These are phyloP conservation scores for Actinomucor elegans DNA, from an alignment of 371 early-diverging fungal species.

Conservation along the genomic window DNA sequence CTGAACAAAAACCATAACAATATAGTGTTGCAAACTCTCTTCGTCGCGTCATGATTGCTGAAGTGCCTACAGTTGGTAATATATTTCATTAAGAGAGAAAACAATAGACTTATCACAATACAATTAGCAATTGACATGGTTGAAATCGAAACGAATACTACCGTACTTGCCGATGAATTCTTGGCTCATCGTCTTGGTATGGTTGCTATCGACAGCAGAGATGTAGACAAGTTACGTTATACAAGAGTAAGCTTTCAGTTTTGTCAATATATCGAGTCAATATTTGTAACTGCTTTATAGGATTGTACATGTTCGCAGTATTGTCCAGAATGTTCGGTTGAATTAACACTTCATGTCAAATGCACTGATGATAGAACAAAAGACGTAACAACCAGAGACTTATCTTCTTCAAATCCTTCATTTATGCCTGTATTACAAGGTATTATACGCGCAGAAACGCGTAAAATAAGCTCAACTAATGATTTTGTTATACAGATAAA, in stretches of 20 bases:
- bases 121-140: conserved; percentile 95
- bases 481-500: conserved; percentile 30
- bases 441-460: conserved; percentile 10
- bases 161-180: conserved; percentile 98
- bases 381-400: conserved; percentile 83
- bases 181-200: conserved; percentile 98
- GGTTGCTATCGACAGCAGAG: conserved; percentile 88
- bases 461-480: not conserved
- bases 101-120: not conserved
- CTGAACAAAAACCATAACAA: no score
- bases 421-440: conserved; percentile 78
- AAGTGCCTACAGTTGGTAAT: conserved; percentile 95
- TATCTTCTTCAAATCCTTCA: conserved; percentile 75
- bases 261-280: not conserved
- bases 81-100: not conserved
- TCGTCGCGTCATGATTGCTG: conserved; percentile 95
- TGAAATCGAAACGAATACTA: conserved; percentile 93
- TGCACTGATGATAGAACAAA: conserved; percentile 76
- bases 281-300: conserved; percentile 19
- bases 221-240: conserved; percentile 80
- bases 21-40: conserved; percentile 94
- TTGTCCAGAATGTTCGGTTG: conserved; percentile 91
- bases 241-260: conserved; percentile 66
- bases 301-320: conserved; percentile 92
- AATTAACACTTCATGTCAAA: conserved; percentile 81